Conservation (phyloP, 306 rosid genomes). For the Rosa persica region DNA sequence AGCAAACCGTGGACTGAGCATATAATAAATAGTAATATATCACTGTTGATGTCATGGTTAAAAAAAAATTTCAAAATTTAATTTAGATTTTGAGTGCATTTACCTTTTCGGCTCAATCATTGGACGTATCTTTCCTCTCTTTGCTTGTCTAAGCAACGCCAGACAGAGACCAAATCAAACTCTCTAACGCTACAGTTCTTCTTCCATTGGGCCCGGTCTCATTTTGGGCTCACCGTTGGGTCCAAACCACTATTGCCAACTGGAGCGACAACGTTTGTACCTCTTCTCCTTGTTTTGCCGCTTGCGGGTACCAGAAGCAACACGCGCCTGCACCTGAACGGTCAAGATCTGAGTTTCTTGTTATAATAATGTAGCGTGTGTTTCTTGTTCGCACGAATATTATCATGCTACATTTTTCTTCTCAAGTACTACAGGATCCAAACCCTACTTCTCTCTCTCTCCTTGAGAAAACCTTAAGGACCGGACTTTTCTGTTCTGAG, state of each 20-base stretch:
- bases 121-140: background rate
- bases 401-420: no score
- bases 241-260: constrained; percentile 5
- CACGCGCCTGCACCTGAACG: background rate
- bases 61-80: background rate
- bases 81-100: background rate
- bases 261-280: background rate
- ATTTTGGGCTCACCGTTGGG: background rate
- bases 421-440: no score
- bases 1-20: constrained; percentile 47
- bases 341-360: background rate
- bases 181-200: background rate
- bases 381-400: no score
- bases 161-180: background rate
- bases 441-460: no score
- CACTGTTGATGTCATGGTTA: constrained; percentile 9
- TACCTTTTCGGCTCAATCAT: constrained; percentile 20
- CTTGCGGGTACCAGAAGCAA: background rate
- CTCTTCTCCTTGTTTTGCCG: background rate
- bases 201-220: background rate
- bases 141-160: background rate
- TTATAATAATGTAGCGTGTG: no score
- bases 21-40: constrained; percentile 16
- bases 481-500: no score
- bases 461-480: no score